Base-by-base conservation (phyloP, 2,329 filamentous ascomycete genomes). In the Septoria petroselini region DNA sequence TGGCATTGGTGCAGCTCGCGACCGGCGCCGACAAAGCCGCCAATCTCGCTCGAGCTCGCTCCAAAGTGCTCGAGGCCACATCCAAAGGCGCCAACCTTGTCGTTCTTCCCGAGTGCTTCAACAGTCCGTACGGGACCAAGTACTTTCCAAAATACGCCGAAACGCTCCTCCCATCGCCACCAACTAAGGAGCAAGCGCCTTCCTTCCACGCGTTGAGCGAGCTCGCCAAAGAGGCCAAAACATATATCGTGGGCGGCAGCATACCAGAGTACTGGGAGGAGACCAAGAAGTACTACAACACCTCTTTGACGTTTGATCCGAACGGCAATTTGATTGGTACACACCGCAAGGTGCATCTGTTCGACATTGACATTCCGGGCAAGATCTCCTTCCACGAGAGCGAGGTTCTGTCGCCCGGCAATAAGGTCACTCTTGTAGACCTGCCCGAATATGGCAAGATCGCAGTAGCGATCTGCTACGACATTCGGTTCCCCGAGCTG, bases 101-200 rank as follows among this genome's bases (percentile, higher is more conserved):
- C 58, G 89, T 97, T 27, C 81, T 98, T 14, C 91, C 91, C 29
- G 93, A 98, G 75, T 98, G 93, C 78, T 98, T 98, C 82, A 98
- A 98, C 76, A 94, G 88, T 34, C 93, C 93, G 7, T 98, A 98
- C 71, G 93, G 93, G 59, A 90, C 84, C 59, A 79, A 89, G 65
- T 91, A 85, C 76, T 98, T 98, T 73, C 85, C 91, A 46, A 81
- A 84, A 54, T 97, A 97, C 70, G 91, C 93, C 59, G 93, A 98
- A 72, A 85, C 82, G 1, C 83, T 97, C n/a, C 76, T 81, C 1
- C 88, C 89, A 1, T 85, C 83, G 2, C 88, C 89, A 21, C 88
- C 90, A 0, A 74, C 83, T 3, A 68, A 74, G 53, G 78, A 81
- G 38, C 81, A 86, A 62, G 85, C 87, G 3, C 91, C 91, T 0